Base-by-base conservation (phyloP, 306 rosid species). In the Lathyrus sativus region DNA sequence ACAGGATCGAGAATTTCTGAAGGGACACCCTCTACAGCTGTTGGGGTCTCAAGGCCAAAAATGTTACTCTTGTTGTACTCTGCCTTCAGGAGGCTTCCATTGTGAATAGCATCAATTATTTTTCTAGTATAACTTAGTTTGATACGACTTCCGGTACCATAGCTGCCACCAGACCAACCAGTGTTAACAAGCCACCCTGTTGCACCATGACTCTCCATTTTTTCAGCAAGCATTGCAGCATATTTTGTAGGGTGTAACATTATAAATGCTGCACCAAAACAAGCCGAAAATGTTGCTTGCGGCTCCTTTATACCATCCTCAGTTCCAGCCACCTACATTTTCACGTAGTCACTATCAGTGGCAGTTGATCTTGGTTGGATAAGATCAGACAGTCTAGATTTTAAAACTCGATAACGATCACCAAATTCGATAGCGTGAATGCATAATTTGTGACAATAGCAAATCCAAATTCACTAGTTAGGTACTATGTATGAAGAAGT, bases 161-260 rank as follows among this genome's bases (percentile, higher is more conserved):
- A 92, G 68, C 98, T 92, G 66, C 98, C 98, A 50, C 81, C 92
- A 0, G 95, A 92, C 98, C 98, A 89, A 61, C 95, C 96, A 2
- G 98, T 92, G 85, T 92, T 92, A n/a, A 92, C 98, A 11, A 92
- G 95, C 98, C 98, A 92, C 1, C 92, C 96, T 0, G 90, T 85
- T 7, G 98, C 96, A 4, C 98, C 98, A 26, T 92, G 95, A 42
- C 75, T 65, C 72, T 87, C 77, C 98, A 92, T 92, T 88, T 92
- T 92, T 59, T 92, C 95, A 7, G 96, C 90, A 42, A 92, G 83
- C 98, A 92, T 89, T 61, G 96, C 88, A 11, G 98, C 98, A 67
- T 92, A 89, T 46, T 76, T 89, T 10, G 96, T 92, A 14, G 98
- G 98, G 80, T 89, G 96, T 69, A 92, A 38, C 98, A 92, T 92